Conservation (phyloP, 169 alveolate species). For the Eimeria sp. region DNA sequence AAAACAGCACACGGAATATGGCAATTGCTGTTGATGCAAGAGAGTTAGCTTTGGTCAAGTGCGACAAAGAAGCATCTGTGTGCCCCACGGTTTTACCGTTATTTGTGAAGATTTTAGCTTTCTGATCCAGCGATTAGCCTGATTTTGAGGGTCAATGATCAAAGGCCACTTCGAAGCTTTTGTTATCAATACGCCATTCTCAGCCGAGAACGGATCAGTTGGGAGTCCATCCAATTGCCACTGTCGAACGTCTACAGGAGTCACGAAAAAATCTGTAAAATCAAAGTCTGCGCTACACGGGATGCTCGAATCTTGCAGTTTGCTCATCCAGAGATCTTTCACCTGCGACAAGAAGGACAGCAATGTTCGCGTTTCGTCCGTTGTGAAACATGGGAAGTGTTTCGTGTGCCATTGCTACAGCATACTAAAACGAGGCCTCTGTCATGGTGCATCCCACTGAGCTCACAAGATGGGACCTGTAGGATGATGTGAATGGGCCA, state of each 20-base stretch:
- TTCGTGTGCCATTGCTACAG: slow-evolving; percentile 62
- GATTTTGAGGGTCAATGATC: slow-evolving; percentile 98
- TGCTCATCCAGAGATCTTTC: slow-evolving; percentile 36
- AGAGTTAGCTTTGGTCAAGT: neutral
- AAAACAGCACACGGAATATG: neutral
- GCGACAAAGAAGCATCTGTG: neutral
- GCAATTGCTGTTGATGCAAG: too few species aligned
- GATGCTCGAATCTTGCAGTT: slow-evolving; percentile 83
- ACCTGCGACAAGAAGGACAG: neutral
- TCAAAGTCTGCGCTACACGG: slow-evolving; percentile 94
- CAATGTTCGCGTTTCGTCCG: neutral
- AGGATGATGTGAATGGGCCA: slow-evolving; percentile 97
- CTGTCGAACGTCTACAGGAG: slow-evolving; percentile 95
- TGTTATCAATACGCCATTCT: slow-evolving; percentile 96
- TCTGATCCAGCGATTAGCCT: slow-evolving; percentile 97
- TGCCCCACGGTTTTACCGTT: slow-evolving; percentile 61
- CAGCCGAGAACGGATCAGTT: slow-evolving; percentile 96
- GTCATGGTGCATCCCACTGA: slow-evolving; percentile 85
- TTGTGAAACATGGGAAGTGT: neutral
- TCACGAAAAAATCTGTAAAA: slow-evolving; percentile 95
- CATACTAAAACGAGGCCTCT: slow-evolving; percentile 88
- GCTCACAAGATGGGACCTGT: slow-evolving; percentile 88
- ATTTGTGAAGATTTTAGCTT: slow-evolving; percentile 89
- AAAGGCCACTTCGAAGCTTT: slow-evolving; percentile 96
- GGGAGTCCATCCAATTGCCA: slow-evolving; percentile 97